Evolutionary conservation across 768 basidiomycete species (phyloP).

Genomic region (Paxillus rubicundulus): DNA sequence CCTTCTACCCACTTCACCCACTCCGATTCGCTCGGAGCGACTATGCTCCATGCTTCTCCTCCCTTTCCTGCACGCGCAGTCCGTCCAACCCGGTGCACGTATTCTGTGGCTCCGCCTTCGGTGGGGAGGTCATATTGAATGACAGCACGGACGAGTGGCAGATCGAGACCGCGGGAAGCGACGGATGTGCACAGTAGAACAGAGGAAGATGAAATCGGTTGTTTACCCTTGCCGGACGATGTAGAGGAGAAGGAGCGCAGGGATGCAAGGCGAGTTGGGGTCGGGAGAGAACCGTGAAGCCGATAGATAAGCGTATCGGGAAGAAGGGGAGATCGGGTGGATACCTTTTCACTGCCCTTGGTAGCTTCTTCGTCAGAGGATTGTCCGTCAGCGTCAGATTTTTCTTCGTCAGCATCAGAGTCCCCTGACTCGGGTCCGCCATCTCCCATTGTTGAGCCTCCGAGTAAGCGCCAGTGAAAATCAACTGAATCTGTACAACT

Average conservation of each 20-base stretch:
- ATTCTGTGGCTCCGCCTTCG: conserved; percentile 94
- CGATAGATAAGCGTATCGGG: conserved; percentile 82
- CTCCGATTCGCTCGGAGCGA: conserved; percentile 78
- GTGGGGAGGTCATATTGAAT: conserved; percentile 97
- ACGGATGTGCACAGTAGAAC: conserved; percentile 95
- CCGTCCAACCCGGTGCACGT: conserved; percentile 94
- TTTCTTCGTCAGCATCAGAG: conserved; percentile 23
- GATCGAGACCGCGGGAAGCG: conserved; percentile 95
- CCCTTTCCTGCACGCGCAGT: conserved; percentile 95
- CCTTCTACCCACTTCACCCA: conserved; percentile 92
- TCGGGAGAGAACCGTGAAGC: conserved; percentile 90
- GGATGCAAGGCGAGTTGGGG: conserved; percentile 73
- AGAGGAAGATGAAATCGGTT: conserved; percentile 45
- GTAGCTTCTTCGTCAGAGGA: conserved; percentile 22
- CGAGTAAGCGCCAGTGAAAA: conserved; percentile 88
- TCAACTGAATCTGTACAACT: conserved; percentile 98
- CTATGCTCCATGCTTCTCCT: conserved; percentile 94
- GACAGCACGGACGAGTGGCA: conserved; percentile 91
- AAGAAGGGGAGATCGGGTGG: conserved; percentile 68
- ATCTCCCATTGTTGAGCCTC: conserved; percentile 64
- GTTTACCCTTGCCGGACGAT: conserved; percentile 30
- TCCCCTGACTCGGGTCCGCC: conserved; percentile 24
- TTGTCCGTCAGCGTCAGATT: conserved; percentile 25
- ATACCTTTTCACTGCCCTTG: conserved; percentile 42
- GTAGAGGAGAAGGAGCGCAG: conserved; percentile 74